A percentile compares a stretch with the other conserved stretches of the same genome.
Evolutionary conservation across 345 rosid genomes (phyloP).

Genomic region (Gossypium longicalyx): DNA sequence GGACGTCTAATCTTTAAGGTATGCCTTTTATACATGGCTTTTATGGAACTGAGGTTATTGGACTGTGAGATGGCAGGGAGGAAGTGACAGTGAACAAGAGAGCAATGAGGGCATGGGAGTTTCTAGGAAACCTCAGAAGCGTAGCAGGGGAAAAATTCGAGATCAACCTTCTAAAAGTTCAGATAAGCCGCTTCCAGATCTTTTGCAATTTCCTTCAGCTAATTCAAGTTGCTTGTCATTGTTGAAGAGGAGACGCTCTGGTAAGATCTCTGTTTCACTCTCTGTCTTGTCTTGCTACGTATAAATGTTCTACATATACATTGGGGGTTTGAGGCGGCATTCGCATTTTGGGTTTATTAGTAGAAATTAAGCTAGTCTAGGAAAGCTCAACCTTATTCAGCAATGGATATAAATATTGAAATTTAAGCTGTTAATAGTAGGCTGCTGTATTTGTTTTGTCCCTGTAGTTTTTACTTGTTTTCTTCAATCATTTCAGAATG

Average conservation of each 20-base stretch:
- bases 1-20: neutral
- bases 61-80: conserved; percentile 45
- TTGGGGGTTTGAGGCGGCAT: neutral
- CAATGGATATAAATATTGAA: neutral
- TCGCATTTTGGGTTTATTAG: neutral
- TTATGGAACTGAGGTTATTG: conserved; percentile 17
- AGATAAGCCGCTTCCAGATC: conserved; percentile 50
- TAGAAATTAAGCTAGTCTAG: conserved; percentile 10
- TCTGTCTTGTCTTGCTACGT: neutral
- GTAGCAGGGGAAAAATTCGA: conserved; percentile 37
- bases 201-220: conserved; percentile 59
- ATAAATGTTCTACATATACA: neutral
- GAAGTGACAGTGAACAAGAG: conserved; percentile 75
- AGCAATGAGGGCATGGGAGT: conserved; percentile 40
- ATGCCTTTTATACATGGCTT: neutral
- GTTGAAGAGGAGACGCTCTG: conserved; percentile 62
- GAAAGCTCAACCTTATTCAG: conserved; percentile 4
- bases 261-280: conserved; percentile 35
- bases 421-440: conserved; percentile 8
- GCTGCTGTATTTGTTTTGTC: neutral
- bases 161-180: conserved; percentile 41
- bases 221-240: conserved; percentile 48
- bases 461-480: conserved; percentile 18
- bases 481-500: conserved; percentile 42
- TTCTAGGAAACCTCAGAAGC: conserved; percentile 49